Conservation (phyloP, 2,329 filamentous ascomycete species). For the Tolypocladium tropicale region DNA sequence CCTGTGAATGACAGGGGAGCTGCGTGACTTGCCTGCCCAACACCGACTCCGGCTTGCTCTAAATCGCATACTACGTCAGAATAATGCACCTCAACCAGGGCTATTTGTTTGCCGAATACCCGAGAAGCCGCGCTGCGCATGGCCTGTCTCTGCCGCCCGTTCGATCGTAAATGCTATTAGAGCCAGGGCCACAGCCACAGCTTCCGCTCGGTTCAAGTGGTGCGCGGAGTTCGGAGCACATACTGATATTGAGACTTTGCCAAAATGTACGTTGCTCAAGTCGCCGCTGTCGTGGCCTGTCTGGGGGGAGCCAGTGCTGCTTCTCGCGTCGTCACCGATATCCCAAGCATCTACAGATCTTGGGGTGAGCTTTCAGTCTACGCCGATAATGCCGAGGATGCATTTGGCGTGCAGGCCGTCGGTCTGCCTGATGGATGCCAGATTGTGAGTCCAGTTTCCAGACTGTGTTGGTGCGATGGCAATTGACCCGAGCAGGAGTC, state of each 20-base stretch:
- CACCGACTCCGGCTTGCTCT: background rate
- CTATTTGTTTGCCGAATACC: background rate
- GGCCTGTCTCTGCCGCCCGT: background rate
- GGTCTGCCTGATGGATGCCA: constrained; percentile 40
- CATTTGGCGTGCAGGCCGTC: constrained; percentile 36
- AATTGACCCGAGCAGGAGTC: constrained; percentile 25
- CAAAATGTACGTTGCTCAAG: background rate
- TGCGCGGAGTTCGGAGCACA: too few relatives aligned
- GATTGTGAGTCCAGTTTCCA: constrained; percentile 3
- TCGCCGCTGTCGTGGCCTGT: background rate
- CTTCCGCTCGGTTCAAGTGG: too few relatives aligned
- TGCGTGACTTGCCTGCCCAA: background rate
- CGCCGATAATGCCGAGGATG: constrained; percentile 29
- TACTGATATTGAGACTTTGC: too few relatives aligned
- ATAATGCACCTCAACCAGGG: background rate
- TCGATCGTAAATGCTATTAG: background rate
- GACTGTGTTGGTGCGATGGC: background rate
- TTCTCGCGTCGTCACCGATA: constrained; percentile 14
- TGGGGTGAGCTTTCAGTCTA: constrained; percentile 40
- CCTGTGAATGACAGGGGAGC: background rate
- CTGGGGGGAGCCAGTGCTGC: background rate
- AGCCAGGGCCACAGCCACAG: background rate
- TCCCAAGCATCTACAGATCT: constrained; percentile 16
- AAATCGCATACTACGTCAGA: background rate
- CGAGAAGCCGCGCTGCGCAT: background rate